Evolutionary conservation across 768 basidiomycete species (phyloP).

Genomic region (Suillus cothurnatus): DNA sequence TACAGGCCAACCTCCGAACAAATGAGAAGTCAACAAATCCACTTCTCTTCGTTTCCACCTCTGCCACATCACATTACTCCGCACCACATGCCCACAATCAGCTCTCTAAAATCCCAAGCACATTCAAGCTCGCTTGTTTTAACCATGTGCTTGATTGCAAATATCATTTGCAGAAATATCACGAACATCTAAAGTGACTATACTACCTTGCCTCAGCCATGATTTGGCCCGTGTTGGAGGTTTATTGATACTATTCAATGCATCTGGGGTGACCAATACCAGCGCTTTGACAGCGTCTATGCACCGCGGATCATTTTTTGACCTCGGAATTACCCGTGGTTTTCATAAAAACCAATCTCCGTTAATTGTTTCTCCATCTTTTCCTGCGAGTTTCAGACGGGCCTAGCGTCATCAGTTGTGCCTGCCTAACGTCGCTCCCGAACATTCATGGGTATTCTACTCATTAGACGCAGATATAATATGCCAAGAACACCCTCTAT

Average conservation of each 20-base stretch:
- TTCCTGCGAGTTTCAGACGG: neutral
- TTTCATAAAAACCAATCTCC: neutral
- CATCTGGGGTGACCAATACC: neutral
- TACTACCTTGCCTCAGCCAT: neutral
- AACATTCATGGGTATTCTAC: neutral
- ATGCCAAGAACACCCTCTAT: neutral
- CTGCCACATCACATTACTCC: neutral
- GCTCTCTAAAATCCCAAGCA: neutral
- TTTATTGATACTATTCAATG: neutral
- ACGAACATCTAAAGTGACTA: neutral
- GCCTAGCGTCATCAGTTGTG: neutral
- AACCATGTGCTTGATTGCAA: neutral
- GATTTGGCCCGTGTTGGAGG: neutral
- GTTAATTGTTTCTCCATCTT: neutral
- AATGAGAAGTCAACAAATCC: neutral
- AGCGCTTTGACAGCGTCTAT: neutral
- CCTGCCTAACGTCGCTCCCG: neutral
- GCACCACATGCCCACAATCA: neutral
- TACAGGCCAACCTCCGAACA: neutral
- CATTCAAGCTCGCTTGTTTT: neutral
- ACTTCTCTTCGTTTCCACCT: conserved; percentile 1
- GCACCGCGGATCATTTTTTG: neutral
- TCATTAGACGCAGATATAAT: neutral
- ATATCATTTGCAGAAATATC: neutral
- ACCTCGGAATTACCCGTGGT: neutral